A percentile compares a stretch with the other conserved stretches of the same genome.
Evolutionary conservation across 805 yeast species (phyloP).

Genomic region (Grigorovia transvaalensis): DNA sequence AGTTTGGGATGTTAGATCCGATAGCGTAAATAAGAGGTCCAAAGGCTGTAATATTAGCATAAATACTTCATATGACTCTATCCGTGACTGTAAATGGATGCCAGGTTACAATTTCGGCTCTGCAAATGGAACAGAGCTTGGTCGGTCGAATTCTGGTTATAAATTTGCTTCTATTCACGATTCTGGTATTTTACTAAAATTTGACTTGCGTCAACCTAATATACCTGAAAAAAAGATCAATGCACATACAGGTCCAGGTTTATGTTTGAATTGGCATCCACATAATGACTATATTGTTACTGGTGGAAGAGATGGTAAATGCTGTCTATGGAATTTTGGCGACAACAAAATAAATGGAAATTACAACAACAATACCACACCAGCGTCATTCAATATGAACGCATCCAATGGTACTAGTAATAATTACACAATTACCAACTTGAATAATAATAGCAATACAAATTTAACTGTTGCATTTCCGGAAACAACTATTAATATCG

Average conservation of each 20-base stretch:
- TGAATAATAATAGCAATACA: constrained; percentile 7
- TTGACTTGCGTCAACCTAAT: constrained; percentile 68
- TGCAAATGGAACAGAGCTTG: neutral
- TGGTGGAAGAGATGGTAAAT: constrained; percentile 79
- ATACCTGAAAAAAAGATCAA: constrained; percentile 61
- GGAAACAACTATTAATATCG: constrained; percentile 59
- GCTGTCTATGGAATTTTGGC: constrained; percentile 28
- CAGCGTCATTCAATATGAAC: neutral
- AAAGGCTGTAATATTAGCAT: constrained; percentile 22
- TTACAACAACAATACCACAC: neutral
- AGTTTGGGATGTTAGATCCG: constrained; percentile 53
- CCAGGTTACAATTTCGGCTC: constrained; percentile 29
- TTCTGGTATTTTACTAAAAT: constrained; percentile 75
- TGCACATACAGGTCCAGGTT: constrained; percentile 88
- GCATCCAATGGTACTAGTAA: neutral
- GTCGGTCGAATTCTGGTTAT: constrained; percentile 30
- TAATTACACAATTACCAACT: neutral
- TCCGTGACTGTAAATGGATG: constrained; percentile 45
- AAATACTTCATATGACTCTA: constrained; percentile 59
- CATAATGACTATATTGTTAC: constrained; percentile 69
- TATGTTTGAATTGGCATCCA: constrained; percentile 84
- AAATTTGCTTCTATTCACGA: constrained; percentile 76
- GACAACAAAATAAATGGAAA: constrained; percentile 11
- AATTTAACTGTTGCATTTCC: constrained; percentile 33
- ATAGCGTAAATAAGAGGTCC: constrained; percentile 32